Base-by-base conservation (phyloP, 2,329 filamentous ascomycete genomes). In the Davidsoniella australis region DNA sequence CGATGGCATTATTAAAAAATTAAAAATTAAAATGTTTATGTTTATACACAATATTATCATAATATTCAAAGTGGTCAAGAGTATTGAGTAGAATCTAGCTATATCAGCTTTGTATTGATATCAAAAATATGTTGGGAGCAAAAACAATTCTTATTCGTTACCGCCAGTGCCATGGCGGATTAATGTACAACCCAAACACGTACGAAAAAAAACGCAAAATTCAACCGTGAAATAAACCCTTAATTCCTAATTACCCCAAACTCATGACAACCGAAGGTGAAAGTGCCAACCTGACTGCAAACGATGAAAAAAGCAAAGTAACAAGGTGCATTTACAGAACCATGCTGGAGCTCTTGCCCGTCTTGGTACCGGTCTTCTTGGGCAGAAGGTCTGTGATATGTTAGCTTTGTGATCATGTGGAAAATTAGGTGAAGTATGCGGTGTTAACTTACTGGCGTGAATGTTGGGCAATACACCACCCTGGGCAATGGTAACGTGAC, bases 391-490 rank as follows among this genome's bases (percentile, higher is more conserved):
- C 89, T 52, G 54, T 49, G 5, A 43, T 42, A 63, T 61, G 9
- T 33, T 33, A 33, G 29, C 6, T 10, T 9, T 4, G 3, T 12
- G 1, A 10, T 9, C 29, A 2, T 33, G 12, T 33, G 29, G 3
- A 2, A 2, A 2, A 33, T 2, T 23, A 4, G 73, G 69, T 58
- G 60, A 33, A 26, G 17, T 23, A 10, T 36, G 24, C 9, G 12
- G 47, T 14, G n/a, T 41, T 2, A 23, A 77, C 85, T 60, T 79
- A 94, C 86, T 94, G 72, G 91, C 85, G 75, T 94, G 86, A 60
- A 94, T 94, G 78, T 94, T 93, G 68, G 87, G 88, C 57, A 94
- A 76, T 59, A 94, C 87, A 88, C 86, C 86, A 74, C 86, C 87
- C 72, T 94, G 88, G 66, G 88, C 87, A 62, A 94, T 94, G 66